Base-by-base conservation (phyloP, 208 protist species). In the Spironucleus salmonicida region DNA sequence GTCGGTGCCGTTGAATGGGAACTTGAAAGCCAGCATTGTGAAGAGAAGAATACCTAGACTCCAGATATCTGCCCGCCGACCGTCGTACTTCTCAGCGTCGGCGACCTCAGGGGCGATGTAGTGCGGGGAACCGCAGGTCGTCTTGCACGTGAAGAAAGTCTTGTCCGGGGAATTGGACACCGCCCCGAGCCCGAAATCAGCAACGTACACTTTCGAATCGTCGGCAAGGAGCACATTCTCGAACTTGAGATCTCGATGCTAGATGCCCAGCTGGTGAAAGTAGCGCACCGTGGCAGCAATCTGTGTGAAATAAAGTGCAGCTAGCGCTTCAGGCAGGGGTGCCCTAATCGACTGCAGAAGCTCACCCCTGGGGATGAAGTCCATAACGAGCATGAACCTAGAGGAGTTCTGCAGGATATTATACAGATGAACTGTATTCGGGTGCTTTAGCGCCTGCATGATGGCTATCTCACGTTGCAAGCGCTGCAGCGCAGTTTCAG, bases 41-140 rank as follows among this genome's bases (percentile, higher is more conserved):
- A 42, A 78, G 29, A 78, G 59, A 7, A 78, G 30, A 7, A 78
- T 35, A 40, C 75, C 75, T 2, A 74, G 42, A 30, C 42, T 66
- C 75, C 75, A 78, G 2, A 78, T 59, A 39, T 78, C 75, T 23
- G 69, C 40, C 7, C 35, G 11, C 11, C 69, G 45, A 34, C 69
- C 62, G 62, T 76, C 69, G 29, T 76, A 76, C 69, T 59, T 76
- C 4, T 19, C 30, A 27, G 39, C 53, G 2, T 26, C 11, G 1
- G 30, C 23, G 9, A 79, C 71, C 34, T 79, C 76, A 58, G 76
- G 76, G 23, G 76, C 76, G 15, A 77, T 66, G 59, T 79, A 79
- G 62, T 79, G 71, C 9, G 76, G 35, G 11, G 76, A 79, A n/a
- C 76, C 76, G n/a, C 76, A 79, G 40, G 23, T 49, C 4, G 76